phyloP scores from a whole-genome alignment of 2,329 filamentous ascomycete species.

The Colletotrichum sp. region DNA sequence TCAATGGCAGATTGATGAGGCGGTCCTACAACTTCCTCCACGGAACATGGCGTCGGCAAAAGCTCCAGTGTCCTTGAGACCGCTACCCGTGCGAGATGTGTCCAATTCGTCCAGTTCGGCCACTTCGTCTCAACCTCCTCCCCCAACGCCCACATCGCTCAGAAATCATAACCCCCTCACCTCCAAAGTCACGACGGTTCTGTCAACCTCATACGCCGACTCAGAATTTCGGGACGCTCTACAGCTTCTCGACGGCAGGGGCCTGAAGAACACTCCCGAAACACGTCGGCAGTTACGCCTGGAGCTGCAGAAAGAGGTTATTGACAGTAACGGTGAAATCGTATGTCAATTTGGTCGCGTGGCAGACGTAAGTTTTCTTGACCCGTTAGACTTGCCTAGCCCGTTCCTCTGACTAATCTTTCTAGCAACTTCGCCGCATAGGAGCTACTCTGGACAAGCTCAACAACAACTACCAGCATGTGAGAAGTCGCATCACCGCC shows the following conservation, averaged over 20 bases:
- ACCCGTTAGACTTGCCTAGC: not conserved
- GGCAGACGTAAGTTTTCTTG: conserved; percentile 70
- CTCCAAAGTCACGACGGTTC: conserved; percentile 81
- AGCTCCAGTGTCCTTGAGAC: not conserved
- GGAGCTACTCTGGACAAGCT: conserved; percentile 78
- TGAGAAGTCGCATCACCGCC: conserved; percentile 78
- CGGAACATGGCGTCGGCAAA: not conserved
- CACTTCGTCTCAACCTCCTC: conserved; percentile 2
- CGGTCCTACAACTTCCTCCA: not conserved
- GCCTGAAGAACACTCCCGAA: conserved; percentile 75
- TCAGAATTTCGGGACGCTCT: conserved; percentile 89
- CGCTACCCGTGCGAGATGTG: conserved; percentile 14
- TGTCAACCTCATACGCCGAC: conserved; percentile 93
- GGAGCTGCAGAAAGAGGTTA: conserved; percentile 89
- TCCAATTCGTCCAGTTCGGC: conserved; percentile 12
- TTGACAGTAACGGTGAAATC: conserved; percentile 89
- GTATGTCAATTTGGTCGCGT: conserved; percentile 88
- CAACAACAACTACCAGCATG: conserved; percentile 80
- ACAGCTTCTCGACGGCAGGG: conserved; percentile 74
- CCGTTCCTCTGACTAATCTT: not conserved
- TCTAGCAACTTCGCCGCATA: conserved; percentile 84
- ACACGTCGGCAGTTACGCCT: conserved; percentile 80
- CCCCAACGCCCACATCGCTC: conserved; percentile 33
- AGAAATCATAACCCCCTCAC: conserved; percentile 71
- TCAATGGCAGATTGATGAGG: not conserved